Evolutionary conservation across 2,329 filamentous ascomycete species (phyloP).

Genomic region (Neonectria neomacrospora): DNA sequence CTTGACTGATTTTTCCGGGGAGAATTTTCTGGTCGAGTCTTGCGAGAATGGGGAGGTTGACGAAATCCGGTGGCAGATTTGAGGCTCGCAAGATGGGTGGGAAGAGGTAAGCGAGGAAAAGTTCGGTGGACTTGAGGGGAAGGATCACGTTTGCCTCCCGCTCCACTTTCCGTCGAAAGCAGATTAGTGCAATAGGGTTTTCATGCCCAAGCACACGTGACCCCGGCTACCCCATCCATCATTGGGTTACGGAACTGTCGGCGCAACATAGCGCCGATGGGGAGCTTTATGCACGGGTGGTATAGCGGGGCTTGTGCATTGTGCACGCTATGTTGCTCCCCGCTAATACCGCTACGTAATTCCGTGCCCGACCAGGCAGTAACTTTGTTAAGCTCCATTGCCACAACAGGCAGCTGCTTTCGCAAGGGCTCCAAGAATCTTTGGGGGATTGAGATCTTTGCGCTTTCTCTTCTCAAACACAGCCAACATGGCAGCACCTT

Average conservation of each 20-base stretch:
- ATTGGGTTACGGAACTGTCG: slow-evolving; percentile 37
- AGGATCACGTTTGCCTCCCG: slow-evolving; percentile 49
- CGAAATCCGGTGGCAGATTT: slow-evolving; percentile 68
- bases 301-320: slow-evolving; percentile 33
- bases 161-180: slow-evolving; percentile 53
- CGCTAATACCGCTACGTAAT: slow-evolving; percentile 22
- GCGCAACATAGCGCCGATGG: slow-evolving; percentile 34
- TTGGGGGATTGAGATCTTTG: neutral
- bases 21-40: slow-evolving; percentile 55
- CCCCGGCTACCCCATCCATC: neutral
- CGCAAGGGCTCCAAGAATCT: slow-evolving; percentile 10
- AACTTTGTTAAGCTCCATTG: slow-evolving; percentile 25
- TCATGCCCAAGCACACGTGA: slow-evolving; percentile 53
- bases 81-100: slow-evolving; percentile 61
- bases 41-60: slow-evolving; percentile 61
- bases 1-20: slow-evolving; percentile 68
- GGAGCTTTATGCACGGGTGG: slow-evolving; percentile 32
- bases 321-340: slow-evolving; percentile 33
- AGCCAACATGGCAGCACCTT: slow-evolving; percentile 67
- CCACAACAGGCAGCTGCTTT: slow-evolving; percentile 13
- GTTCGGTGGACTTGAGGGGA: slow-evolving; percentile 55
- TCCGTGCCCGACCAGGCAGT: slow-evolving; percentile 27
- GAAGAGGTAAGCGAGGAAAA: slow-evolving; percentile 62
- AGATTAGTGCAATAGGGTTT: slow-evolving; percentile 55
- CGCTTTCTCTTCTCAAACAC: neutral